Evolutionary conservation across 2,329 filamentous ascomycete genomes (phyloP).

Genomic region (Alternaria gansuensis): DNA sequence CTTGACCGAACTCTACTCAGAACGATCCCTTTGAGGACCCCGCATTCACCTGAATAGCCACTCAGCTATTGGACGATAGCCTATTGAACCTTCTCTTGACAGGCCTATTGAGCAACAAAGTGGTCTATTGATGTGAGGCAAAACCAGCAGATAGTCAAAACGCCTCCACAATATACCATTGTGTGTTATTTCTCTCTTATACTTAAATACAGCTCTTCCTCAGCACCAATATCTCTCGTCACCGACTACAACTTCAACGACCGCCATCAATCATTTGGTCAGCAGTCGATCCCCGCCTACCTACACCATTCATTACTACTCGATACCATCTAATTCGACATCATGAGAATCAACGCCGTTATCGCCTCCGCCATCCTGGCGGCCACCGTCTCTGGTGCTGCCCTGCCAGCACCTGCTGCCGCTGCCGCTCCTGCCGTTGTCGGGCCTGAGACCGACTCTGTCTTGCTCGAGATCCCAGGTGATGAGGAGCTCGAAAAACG

Average conservation of each 20-base stretch:
- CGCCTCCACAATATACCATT: slow-evolving; percentile 7
- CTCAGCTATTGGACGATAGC: slow-evolving; percentile 22
- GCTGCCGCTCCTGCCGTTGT: slow-evolving; percentile 17
- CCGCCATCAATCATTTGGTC: slow-evolving; percentile 17
- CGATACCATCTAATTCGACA: slow-evolving; percentile 31
- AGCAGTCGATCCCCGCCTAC: slow-evolving; percentile 19
- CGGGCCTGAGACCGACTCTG: neutral
- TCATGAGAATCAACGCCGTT: slow-evolving; percentile 61
- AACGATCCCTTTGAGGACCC: slow-evolving; percentile 23
- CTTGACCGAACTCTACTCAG: slow-evolving; percentile 15
- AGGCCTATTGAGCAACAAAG: slow-evolving; percentile 24
- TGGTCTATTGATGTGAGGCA: slow-evolving; percentile 35
- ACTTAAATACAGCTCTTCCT: slow-evolving; percentile 22
- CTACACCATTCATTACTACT: slow-evolving; percentile 31
- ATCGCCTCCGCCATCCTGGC: slow-evolving; percentile 55
- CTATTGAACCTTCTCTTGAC: slow-evolving; percentile 20
- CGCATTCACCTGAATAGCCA: slow-evolving; percentile 22
- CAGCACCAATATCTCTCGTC: slow-evolving; percentile 14
- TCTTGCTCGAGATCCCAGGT: no score
- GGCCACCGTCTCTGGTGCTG: slow-evolving; percentile 53
- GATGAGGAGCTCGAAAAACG: slow-evolving; percentile 33
- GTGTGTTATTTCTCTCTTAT: slow-evolving; percentile 12
- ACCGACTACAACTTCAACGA: slow-evolving; percentile 24
- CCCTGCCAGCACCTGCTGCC: slow-evolving; percentile 47
- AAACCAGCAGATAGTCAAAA: slow-evolving; percentile 1